phyloP scores from a whole-genome alignment of 768 basidiomycete genomes.

The Mycena chlorophos region DNA sequence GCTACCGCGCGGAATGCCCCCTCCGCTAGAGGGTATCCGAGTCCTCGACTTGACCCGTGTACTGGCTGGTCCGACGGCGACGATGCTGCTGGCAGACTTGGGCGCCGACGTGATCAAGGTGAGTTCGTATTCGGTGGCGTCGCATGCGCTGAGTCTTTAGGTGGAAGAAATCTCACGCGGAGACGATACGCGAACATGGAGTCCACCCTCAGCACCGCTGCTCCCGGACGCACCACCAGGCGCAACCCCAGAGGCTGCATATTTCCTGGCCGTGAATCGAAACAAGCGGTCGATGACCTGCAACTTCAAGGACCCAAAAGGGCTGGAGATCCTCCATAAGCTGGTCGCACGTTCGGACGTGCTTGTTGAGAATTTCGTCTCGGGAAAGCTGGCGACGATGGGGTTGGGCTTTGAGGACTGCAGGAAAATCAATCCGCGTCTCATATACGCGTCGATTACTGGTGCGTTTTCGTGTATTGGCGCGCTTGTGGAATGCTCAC shows the following conservation, averaged over 20 bases:
- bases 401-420: constrained; percentile 88
- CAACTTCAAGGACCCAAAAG: constrained; percentile 80
- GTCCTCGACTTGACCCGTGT: constrained; percentile 91
- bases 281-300: constrained; percentile 89
- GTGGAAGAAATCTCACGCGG: constrained; percentile 79
- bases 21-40: constrained; percentile 76
- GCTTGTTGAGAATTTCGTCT: constrained; percentile 85
- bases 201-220: constrained; percentile 58
- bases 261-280: constrained; percentile 86
- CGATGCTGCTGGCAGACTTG: constrained; percentile 90
- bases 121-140: background rate
- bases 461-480: constrained; percentile 44
- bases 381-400: constrained; percentile 81
- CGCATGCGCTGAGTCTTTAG: background rate
- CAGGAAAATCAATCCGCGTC: constrained; percentile 66
- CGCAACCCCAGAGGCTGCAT: constrained; percentile 80
- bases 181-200: constrained; percentile 85
- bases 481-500: too few species aligned
- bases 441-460: constrained; percentile 89
- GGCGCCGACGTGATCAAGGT: constrained; percentile 89
- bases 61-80: constrained; percentile 88
- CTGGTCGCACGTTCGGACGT: constrained; percentile 78
- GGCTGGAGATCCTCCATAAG: constrained; percentile 70
- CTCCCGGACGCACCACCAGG: constrained; percentile 49
- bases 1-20: constrained; percentile 53